phyloP scores from a whole-genome alignment of 208 protist species.

The Porcisia hertigi region DNA sequence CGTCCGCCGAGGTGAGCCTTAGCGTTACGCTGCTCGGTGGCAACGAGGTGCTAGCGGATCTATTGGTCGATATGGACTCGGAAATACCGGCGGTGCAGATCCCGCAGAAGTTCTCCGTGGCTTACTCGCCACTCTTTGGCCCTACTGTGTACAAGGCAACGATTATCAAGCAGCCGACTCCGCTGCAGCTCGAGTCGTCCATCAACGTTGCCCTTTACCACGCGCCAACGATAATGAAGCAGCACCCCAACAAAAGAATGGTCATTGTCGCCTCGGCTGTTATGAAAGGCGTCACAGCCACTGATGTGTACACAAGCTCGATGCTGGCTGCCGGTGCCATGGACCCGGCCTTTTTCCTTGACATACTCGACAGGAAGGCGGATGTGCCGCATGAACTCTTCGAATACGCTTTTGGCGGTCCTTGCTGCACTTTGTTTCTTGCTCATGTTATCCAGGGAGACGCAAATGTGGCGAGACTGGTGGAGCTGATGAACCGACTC shows the following conservation, averaged over 20 bases:
- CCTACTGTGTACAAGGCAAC: constrained; percentile 62
- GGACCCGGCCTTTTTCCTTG: constrained; percentile 39
- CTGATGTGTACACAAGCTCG: constrained; percentile 58
- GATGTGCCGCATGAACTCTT: constrained; percentile 54
- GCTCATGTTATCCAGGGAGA: constrained; percentile 50
- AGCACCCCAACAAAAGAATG: constrained; percentile 31
- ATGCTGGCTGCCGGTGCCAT: constrained; percentile 43
- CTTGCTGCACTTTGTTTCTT: constrained; percentile 60
- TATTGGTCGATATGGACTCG: constrained; percentile 30
- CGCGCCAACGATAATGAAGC: constrained; percentile 38
- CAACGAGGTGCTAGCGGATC: constrained; percentile 44
- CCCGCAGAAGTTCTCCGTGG: constrained; percentile 37
- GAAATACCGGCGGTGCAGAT: constrained; percentile 21
- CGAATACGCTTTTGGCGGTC: constrained; percentile 62
- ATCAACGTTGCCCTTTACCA: constrained; percentile 56
- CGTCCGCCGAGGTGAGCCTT: constrained; percentile 51
- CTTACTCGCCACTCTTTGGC: constrained; percentile 66
- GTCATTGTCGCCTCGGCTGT: constrained; percentile 56
- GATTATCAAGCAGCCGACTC: constrained; percentile 46
- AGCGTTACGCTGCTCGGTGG: constrained; percentile 44
- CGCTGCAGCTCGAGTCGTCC: constrained; percentile 48
- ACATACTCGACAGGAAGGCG: constrained; percentile 51
- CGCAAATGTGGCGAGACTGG: constrained; percentile 22
- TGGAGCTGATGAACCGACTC: constrained; percentile 46
- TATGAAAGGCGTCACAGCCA: constrained; percentile 50